Conservation (phyloP, 129 eudicot species). For the Smallanthus sonchifolius region DNA sequence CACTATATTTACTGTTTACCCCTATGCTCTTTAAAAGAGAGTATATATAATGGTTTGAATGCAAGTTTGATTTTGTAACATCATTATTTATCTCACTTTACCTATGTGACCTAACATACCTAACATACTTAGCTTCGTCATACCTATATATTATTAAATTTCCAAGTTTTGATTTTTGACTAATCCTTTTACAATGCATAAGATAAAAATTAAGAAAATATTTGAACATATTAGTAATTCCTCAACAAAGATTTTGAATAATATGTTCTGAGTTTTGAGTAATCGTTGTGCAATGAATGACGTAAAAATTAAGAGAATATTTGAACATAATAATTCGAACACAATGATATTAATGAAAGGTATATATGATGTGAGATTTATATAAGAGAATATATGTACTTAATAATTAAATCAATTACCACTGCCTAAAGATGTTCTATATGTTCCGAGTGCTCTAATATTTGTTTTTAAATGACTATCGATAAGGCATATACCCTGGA, state of each 20-base stretch:
- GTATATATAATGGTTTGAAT: too few relatives aligned
- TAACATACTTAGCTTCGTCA: too few relatives aligned
- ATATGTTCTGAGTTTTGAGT: not conserved
- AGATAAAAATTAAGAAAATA: not conserved
- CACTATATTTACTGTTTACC: too few relatives aligned
- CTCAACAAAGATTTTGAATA: not conserved
- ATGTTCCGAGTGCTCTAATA: slow-evolving; percentile 27
- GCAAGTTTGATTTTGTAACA: not conserved
- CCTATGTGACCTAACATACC: too few relatives aligned
- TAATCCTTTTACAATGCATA: not conserved
- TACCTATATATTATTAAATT: too few relatives aligned
- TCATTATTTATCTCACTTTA: not conserved
- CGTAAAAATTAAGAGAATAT: not conserved
- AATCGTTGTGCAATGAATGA: not conserved
- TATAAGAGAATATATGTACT: slow-evolving; percentile 11
- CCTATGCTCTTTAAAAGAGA: too few relatives aligned
- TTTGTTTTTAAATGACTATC: not conserved
- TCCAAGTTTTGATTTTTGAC: too few relatives aligned
- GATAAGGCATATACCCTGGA: slow-evolving; percentile 15
- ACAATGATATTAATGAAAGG: not conserved
- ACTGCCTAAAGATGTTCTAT: slow-evolving; percentile 28
- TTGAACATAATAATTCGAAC: not conserved
- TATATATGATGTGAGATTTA: slow-evolving; percentile 8
- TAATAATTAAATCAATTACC: slow-evolving; percentile 13
- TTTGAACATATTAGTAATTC: not conserved